phyloP scores from a whole-genome alignment of 768 basidiomycete genomes.

The Sporobolomyces phaffii region DNA sequence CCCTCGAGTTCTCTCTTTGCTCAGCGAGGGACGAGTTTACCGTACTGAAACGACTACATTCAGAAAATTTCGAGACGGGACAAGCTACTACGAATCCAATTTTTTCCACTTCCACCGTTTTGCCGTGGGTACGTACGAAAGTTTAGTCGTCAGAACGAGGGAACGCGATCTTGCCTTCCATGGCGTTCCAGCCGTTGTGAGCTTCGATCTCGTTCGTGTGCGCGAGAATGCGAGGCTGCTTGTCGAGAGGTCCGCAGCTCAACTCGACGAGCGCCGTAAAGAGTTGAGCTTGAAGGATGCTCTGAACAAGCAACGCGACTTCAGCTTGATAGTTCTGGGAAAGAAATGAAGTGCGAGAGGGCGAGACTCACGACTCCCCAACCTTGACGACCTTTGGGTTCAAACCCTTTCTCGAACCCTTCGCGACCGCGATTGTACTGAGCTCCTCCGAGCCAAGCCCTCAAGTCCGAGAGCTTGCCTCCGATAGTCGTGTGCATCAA shows the following conservation, averaged over 20 bases:
- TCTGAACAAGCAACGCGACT: background rate
- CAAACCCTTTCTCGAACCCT: background rate
- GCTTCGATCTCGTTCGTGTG: background rate
- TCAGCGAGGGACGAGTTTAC: no score
- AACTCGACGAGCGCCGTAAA: constrained; percentile 23
- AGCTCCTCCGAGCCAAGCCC: constrained; percentile 15
- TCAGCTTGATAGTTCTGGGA: background rate
- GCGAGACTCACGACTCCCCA: constrained; percentile 9
- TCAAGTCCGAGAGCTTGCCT: constrained; percentile 1
- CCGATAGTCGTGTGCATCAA: background rate
- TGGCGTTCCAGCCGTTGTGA: constrained; percentile 19
- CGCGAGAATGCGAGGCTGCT: background rate
- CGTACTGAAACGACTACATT: no score
- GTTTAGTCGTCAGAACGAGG: no score
- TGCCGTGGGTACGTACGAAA: no score
- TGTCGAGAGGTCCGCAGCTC: constrained; percentile 7
- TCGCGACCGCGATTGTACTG: background rate
- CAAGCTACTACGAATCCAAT: no score
- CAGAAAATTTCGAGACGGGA: no score
- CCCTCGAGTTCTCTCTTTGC: no score
- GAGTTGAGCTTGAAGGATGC: constrained; percentile 26
- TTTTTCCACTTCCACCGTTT: no score
- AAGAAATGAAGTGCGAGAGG: background rate
- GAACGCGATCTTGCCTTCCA: no score
- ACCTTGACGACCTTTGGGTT: background rate